A percentile compares a stretch with the other conserved stretches of the same genome.
phyloP scores from a whole-genome alignment of 2,329 filamentous ascomycete genomes.

The Pleomassaria siparia region DNA sequence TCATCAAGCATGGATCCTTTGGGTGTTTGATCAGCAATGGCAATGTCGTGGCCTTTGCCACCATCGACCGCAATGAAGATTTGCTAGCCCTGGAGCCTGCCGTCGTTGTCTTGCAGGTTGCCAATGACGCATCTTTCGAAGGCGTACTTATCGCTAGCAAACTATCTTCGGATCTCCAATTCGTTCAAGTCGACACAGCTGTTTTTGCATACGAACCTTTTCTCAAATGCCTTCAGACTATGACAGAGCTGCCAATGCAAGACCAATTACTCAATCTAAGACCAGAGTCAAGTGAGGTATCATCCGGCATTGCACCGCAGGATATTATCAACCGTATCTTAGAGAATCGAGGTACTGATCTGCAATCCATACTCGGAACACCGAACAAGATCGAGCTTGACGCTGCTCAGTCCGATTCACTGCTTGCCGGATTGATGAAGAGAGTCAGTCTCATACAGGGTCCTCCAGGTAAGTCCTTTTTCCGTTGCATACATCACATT shows the following conservation, averaged over 20 bases:
- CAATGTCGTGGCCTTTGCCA: conserved; percentile 62
- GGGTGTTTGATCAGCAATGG: conserved; percentile 59
- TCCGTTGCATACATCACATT: no score
- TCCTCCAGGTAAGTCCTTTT: conserved; percentile 66
- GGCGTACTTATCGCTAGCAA: conserved; percentile 48
- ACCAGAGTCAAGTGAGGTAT: conserved; percentile 14
- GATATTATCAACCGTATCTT: conserved; percentile 29
- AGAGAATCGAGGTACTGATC: conserved; percentile 14
- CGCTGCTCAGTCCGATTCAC: conserved; percentile 57
- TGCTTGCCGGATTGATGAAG: conserved; percentile 57
- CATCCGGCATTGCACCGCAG: conserved; percentile 26
- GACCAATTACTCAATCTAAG: conserved; percentile 51
- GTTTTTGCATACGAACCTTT: conserved; percentile 72
- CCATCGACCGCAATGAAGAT: conserved; percentile 55
- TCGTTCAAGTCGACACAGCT: conserved; percentile 64
- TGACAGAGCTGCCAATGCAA: conserved; percentile 58
- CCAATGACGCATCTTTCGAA: conserved; percentile 48
- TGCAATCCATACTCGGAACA: conserved; percentile 22
- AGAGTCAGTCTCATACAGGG: conserved; percentile 68
- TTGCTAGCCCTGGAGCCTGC: conserved; percentile 50
- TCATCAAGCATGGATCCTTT: conserved; percentile 63
- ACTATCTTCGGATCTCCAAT: conserved; percentile 40
- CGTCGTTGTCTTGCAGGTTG: conserved; percentile 55
- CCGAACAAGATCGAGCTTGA: conserved; percentile 46
- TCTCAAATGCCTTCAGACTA: conserved; percentile 59